Base-by-base conservation (phyloP, 768 basidiomycete species). In the Austroboletus eburneus region DNA sequence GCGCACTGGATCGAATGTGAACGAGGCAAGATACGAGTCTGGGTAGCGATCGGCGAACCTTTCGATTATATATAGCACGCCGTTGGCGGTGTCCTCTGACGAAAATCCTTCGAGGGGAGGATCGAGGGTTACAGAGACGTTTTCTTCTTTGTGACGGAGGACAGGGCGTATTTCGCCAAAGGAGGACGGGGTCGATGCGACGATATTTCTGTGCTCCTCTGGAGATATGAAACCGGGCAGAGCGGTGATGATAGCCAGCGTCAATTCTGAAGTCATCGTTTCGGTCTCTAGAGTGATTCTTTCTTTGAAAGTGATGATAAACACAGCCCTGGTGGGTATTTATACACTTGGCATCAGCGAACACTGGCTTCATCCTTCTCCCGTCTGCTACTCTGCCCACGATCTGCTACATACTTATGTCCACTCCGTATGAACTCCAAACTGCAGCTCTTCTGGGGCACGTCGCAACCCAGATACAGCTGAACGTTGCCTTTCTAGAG, bases 111-210 rank as follows among this genome's bases (percentile, higher is more conserved):
- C 74, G 46, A 86, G 62, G 2, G 80, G 72, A 14, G 92, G 91
- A 47, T 88, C 83, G 34, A 95, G 70, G 0, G 70, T 59, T 43
- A 91, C 70, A 3, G 79, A 73, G 42, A 94, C 87, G 57, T 79
- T 75, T 1, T 83, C 77, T 58, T 93, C 79, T 57, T 77, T 75
- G 69, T 88, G 83, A 55, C 81, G 77, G 43, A 95, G 71, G 46
- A 93, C 73, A 1, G 94, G 84, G 2, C 87, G 91, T 47, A 98
- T 93, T 56, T 87, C 84, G 50, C 67, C 72, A 69, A 97, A 96
- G 0, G 90, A 89, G 1, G 74, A 59, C 1, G 95, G 95, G 0
- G 95, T 97, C 1, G 86, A 83, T n/a, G 77, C 78, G 6, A 85
- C 74, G 27, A 92, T 60, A 3, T 66, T 61, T 24, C 71, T 69